A percentile compares a stretch with the other conserved stretches of the same genome.
These are phyloP conservation scores for Eucalyptus brandiana DNA, from an alignment of 345 rosid species.

Conservation along the genomic window DNA sequence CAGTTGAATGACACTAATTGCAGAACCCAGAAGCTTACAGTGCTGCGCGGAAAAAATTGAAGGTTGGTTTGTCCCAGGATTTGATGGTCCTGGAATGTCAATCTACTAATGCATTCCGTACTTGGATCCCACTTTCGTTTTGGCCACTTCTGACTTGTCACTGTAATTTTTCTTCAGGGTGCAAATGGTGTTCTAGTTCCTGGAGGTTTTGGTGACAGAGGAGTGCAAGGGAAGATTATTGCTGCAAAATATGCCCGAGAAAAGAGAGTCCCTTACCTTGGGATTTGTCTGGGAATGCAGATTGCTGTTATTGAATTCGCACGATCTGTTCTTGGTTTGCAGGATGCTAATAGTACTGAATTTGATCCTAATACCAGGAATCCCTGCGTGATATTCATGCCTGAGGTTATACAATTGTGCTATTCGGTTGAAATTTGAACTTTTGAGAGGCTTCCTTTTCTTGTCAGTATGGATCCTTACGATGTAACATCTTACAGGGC, in stretches of 20 bases:
- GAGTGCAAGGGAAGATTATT: conserved; percentile 85
- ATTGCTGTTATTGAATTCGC: conserved; percentile 90
- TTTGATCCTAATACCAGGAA: conserved; percentile 58
- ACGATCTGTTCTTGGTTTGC: conserved; percentile 57
- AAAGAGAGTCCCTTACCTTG: conserved; percentile 74
- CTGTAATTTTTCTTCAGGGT: conserved; percentile 31
- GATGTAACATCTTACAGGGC: conserved; percentile 31
- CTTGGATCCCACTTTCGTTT: background rate
- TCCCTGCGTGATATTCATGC: conserved; percentile 95
- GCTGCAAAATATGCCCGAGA: conserved; percentile 93
- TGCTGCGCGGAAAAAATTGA: conserved; percentile 70
- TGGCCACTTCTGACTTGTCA: background rate
- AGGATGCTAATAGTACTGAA: conserved; percentile 90
- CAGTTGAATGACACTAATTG: conserved; percentile 1
- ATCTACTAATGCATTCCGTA: background rate
- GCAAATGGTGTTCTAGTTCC: conserved; percentile 95
- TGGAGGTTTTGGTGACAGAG: conserved; percentile 97
- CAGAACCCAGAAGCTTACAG: conserved; percentile 72
- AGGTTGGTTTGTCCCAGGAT: conserved; percentile 29
- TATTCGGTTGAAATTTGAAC: background rate
- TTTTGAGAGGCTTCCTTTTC: background rate
- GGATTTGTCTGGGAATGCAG: conserved; percentile 98
- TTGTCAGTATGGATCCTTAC: background rate
- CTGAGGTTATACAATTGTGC: conserved; percentile 42
- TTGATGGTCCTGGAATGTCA: background rate